Conservation (phyloP, 2,329 filamentous ascomycete species). For the Ophiostoma piceae region DNA sequence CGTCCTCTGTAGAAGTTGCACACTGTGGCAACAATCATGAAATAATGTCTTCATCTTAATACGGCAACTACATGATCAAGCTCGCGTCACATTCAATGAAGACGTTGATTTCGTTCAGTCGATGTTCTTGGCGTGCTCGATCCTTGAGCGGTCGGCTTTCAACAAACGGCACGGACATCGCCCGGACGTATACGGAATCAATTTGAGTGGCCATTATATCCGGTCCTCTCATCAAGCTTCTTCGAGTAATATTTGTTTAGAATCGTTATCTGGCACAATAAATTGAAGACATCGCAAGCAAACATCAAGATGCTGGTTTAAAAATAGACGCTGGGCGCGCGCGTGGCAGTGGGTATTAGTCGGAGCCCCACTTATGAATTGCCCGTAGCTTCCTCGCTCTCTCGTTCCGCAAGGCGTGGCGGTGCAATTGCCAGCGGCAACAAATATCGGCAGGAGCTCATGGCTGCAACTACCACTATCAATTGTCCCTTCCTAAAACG, state of each 20-base stretch:
- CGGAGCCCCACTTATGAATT: background rate
- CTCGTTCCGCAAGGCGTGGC: background rate
- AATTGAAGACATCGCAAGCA: background rate
- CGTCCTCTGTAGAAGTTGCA: background rate
- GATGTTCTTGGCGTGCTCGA: background rate
- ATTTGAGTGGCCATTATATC: background rate
- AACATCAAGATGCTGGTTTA: background rate
- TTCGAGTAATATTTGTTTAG: background rate
- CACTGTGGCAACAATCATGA: background rate
- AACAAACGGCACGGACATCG: background rate
- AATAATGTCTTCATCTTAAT: background rate
- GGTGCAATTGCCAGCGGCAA: slow-evolving; percentile 1
- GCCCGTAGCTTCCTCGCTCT: background rate
- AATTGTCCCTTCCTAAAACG: background rate
- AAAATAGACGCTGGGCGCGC: background rate
- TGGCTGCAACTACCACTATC: background rate
- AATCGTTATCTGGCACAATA: background rate
- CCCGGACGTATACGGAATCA: background rate
- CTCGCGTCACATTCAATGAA: too few relatives aligned
- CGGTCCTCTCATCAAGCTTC: background rate
- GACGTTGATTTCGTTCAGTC: background rate
- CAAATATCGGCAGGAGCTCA: background rate
- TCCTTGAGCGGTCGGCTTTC: background rate
- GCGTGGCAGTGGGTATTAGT: background rate
- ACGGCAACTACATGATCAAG: too few relatives aligned